A percentile compares a stretch with the other conserved stretches of the same genome.
phyloP scores from a whole-genome alignment of 1,284 basidiomycete species.

The Somion occarium region DNA sequence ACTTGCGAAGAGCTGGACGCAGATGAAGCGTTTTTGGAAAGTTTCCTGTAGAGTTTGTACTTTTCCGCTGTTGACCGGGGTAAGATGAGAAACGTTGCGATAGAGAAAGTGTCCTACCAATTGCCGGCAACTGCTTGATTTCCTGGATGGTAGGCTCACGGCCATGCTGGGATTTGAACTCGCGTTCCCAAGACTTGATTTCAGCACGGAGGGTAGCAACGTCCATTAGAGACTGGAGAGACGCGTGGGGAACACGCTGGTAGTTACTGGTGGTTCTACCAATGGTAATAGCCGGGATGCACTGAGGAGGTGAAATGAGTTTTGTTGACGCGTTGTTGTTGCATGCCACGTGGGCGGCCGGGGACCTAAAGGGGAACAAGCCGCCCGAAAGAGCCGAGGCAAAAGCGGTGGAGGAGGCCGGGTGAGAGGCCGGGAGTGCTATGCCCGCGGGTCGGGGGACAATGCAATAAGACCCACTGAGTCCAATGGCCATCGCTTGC shows the following conservation, averaged over 20 bases:
- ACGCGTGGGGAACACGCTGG: conserved; percentile 4
- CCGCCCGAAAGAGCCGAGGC: background rate
- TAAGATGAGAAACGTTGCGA: conserved; percentile 18
- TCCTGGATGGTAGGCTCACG: conserved; percentile 73
- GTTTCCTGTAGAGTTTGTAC: conserved; percentile 79
- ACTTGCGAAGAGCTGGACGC: conserved; percentile 13
- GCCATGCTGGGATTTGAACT: conserved; percentile 58
- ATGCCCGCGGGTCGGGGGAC: background rate
- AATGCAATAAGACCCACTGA: background rate
- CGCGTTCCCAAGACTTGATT: conserved; percentile 82
- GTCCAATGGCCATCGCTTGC: background rate
- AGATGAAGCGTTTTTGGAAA: conserved; percentile 41
- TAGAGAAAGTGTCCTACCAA: conserved; percentile 51
- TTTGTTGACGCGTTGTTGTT: conserved; percentile 6
- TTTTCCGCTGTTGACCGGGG: conserved; percentile 54
- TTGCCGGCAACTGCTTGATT: conserved; percentile 62
- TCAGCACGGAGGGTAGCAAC: conserved; percentile 58
- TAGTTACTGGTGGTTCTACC: too few species aligned
- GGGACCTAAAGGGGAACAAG: background rate
- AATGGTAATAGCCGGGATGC: background rate
- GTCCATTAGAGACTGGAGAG: conserved; percentile 29
- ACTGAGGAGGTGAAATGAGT: background rate
- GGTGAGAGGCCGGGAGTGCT: background rate
- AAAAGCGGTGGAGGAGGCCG: background rate
- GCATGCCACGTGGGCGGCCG: conserved; percentile 3